phyloP scores from a whole-genome alignment of 208 protist genomes.

The Acanthamoeba healyi region DNA sequence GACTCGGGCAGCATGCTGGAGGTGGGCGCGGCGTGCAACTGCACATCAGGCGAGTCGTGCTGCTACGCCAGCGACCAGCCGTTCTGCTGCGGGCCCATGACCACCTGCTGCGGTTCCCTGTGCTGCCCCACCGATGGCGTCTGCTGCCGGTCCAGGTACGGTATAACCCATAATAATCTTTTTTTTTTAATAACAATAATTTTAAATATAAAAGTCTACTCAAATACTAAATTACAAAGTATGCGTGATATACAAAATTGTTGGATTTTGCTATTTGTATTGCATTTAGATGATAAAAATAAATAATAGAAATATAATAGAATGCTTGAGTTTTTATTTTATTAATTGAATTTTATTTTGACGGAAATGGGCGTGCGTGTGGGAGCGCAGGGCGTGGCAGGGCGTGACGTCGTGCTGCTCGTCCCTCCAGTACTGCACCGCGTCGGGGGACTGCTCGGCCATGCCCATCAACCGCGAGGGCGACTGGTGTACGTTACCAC shows the following conservation, averaged over 20 bases:
- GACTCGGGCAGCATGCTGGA: neutral
- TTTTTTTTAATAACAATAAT: neutral
- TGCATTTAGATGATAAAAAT: too few species aligned
- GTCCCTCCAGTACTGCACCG: constrained; percentile 13
- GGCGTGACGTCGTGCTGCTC: constrained; percentile 28
- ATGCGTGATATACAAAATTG: neutral
- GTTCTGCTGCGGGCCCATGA: neutral
- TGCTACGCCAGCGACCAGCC: constrained; percentile 44
- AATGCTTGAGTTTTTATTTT: too few species aligned
- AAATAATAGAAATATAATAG: neutral
- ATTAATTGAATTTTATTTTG: neutral
- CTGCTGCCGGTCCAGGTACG: constrained; percentile 39
- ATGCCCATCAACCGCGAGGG: neutral
- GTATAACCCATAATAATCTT: too few species aligned
- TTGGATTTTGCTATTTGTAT: neutral
- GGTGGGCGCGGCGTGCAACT: neutral
- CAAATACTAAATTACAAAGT: too few species aligned
- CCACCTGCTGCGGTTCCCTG: constrained; percentile 25
- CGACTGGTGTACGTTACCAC: constrained; percentile 36
- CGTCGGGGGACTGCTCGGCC: neutral
- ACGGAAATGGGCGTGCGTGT: neutral
- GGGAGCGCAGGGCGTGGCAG: constrained; percentile 1
- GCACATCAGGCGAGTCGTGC: neutral
- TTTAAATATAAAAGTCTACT: too few species aligned
- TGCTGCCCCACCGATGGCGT: constrained; percentile 28